These are phyloP conservation scores for Orbilia brochopaga DNA, from an alignment of 2,329 filamentous ascomycete species.

Conservation along the genomic window DNA sequence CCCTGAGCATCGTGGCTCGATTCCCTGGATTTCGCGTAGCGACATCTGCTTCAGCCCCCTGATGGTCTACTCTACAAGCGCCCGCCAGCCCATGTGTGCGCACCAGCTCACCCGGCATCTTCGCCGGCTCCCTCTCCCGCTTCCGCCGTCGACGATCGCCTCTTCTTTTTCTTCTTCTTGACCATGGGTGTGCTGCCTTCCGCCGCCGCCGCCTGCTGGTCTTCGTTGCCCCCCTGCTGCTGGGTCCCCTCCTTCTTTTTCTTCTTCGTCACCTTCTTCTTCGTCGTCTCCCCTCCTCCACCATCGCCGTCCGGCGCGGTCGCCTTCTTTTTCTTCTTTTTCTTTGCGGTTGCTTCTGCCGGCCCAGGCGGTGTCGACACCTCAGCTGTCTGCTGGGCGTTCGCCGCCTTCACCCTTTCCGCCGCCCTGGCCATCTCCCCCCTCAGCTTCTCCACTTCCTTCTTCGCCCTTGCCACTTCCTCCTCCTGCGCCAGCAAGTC, in stretches of 20 bases:
- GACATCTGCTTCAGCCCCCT: not conserved
- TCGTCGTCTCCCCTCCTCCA: conserved; percentile 24
- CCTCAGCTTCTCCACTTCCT: conserved; percentile 82
- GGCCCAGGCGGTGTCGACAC: conserved; percentile 19
- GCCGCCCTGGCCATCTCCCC: conserved; percentile 82
- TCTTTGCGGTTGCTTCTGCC: conserved; percentile 70
- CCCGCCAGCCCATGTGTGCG: conserved; percentile 23
- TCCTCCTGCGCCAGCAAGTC: conserved; percentile 76
- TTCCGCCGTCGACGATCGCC: conserved; percentile 56
- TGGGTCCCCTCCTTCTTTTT: conserved; percentile 24
- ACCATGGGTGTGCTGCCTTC: conserved; percentile 50
- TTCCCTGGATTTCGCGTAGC: conserved; percentile 3
- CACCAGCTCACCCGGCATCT: conserved; percentile 49
- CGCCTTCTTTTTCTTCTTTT: conserved; percentile 60
- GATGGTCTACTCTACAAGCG: not conserved
- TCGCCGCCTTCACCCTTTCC: conserved; percentile 73
- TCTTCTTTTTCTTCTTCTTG: conserved; percentile 64
- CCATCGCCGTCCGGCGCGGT: conserved; percentile 5
- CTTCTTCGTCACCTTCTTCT: conserved; percentile 41
- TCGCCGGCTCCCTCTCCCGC: conserved; percentile 52
- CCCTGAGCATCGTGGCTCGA: conserved; percentile 4
- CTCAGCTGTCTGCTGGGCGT: conserved; percentile 65
- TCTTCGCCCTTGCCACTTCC: conserved; percentile 86
- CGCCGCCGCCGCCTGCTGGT: conserved; percentile 51
- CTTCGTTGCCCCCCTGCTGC: conserved; percentile 5